Evolutionary conservation across 371 early-diverging fungal genomes (phyloP).

Genomic region (Ordospora colligata): DNA sequence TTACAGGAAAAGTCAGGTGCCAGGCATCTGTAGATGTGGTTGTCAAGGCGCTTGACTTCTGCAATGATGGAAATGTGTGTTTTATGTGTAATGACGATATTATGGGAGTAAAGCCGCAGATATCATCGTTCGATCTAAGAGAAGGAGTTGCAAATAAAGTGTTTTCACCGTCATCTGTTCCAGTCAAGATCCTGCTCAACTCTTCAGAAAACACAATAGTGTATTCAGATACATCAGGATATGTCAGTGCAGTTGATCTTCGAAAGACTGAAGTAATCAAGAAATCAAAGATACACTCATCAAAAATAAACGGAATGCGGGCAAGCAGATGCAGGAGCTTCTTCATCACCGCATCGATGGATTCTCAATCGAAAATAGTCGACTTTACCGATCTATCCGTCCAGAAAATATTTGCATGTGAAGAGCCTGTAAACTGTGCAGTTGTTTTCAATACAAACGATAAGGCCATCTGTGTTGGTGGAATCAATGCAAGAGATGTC

Average conservation of each 20-base stretch:
- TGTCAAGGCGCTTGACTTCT: constrained; percentile 79
- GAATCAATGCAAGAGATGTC: constrained; percentile 79
- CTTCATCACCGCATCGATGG: constrained; percentile 90
- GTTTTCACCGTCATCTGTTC: constrained; percentile 62
- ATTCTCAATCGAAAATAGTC: constrained; percentile 77
- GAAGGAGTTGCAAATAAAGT: constrained; percentile 62
- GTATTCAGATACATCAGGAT: constrained; percentile 68
- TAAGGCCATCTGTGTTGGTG: constrained; percentile 65
- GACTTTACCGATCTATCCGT: constrained; percentile 72
- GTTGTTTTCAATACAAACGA: constrained; percentile 69
- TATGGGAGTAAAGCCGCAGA: constrained; percentile 76
- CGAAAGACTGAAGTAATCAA: constrained; percentile 63
- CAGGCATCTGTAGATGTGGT: constrained; percentile 77
- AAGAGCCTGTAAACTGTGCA: constrained; percentile 89
- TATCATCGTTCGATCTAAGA: constrained; percentile 70
- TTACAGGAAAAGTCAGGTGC: constrained; percentile 75
- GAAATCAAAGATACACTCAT: constrained; percentile 64
- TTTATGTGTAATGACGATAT: constrained; percentile 77
- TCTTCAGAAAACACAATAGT: constrained; percentile 79
- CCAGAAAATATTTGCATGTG: constrained; percentile 74
- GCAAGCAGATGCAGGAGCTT: constrained; percentile 77
- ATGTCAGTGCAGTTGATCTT: constrained; percentile 42
- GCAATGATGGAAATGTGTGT: constrained; percentile 71
- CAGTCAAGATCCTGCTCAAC: constrained; percentile 77
- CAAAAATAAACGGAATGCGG: constrained; percentile 78